Evolutionary conservation across 2,329 filamentous ascomycete species (phyloP), one percentile per base, ranked within the genome.

Genomic region (Neonectria hederae): DNA sequence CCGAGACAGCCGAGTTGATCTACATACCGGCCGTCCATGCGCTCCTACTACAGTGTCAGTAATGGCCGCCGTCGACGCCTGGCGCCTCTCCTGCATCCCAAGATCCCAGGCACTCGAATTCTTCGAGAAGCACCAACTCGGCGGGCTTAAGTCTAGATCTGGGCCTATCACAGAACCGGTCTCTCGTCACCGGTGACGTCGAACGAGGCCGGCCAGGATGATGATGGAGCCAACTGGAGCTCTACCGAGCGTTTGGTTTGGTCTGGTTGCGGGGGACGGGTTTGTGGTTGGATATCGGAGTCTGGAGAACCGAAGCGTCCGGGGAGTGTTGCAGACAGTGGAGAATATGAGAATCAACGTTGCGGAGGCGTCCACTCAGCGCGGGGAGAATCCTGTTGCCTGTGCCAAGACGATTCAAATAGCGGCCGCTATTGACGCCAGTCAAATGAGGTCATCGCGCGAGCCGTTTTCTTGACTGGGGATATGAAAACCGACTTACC

Each of bases 281-380:
- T 38, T 64, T 43, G 43, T 58, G 42, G 68, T 70, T 69, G 63
- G 63, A 53, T 48, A 40, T 57, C 59, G 54, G 46, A 56, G 49
- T 43, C 24, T 54, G 35, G 43, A 54, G 48, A 56, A 72, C n/a
- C 32, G 67, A 59, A 38, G 30, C 26, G 49, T 59, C 63, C 30
- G 66, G 68, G 49, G 67, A 67, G 38, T 32, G 42, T 43, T 17
- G 28, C 48, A 24, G n/a, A 42, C 14, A 26, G 56, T 64, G 55
- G 62, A 51, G 56, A 45, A 24, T 22, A 22, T 13, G 43, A 51
- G 56, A 45, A 40, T 22, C 40, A n/a, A 63, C 24, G 21, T 30
- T 45, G 54, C 17, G 54, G 52, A 40, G 55, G 58, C 52, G 45
- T 48, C 63, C 63, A 65, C 53, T 65, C 48, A 51, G 22, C 40